Percentiles rank a stretch among this genome's conserved stretches.
phyloP scores from a whole-genome alignment of 2,329 filamentous ascomycete genomes.

The Aspergillus awamori region DNA sequence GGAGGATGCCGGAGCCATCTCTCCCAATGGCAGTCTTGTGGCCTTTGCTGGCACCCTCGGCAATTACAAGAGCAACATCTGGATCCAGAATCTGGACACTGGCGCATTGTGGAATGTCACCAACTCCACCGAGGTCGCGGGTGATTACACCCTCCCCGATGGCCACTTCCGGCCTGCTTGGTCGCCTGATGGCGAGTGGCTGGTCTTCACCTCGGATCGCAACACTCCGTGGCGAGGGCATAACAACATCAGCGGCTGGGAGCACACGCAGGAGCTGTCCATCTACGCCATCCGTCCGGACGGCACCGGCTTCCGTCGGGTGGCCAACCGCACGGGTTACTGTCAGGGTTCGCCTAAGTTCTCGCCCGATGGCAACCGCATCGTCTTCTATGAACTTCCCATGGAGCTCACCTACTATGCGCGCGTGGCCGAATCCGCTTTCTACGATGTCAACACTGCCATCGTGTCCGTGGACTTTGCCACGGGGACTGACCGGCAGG shows the following conservation, averaged over 20 bases:
- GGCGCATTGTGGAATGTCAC: conserved; percentile 41
- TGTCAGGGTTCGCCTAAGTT: conserved; percentile 45
- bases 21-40: conserved; percentile 41
- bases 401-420: conserved; percentile 43
- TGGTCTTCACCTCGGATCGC: conserved; percentile 47
- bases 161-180: conserved; percentile 45
- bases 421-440: conserved; percentile 33
- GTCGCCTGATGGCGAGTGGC: conserved; percentile 48
- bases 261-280: conserved; percentile 47
- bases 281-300: conserved; percentile 45
- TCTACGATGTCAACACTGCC: conserved; percentile 3
- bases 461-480: conserved; percentile 39
- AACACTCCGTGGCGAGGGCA: conserved; percentile 49
- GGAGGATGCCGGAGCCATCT: conserved; percentile 43
- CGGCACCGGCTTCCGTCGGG: conserved; percentile 40
- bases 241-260: conserved; percentile 43
- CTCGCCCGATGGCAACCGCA: conserved; percentile 40
- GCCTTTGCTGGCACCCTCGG: conserved; percentile 46
- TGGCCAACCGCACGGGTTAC: conserved; percentile 38
- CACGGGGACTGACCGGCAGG: conserved; percentile 35
- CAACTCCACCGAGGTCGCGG: conserved; percentile 29
- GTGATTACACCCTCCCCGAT: conserved; percentile 30
- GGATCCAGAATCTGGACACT: conserved; percentile 42
- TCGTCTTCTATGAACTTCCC: conserved; percentile 47
- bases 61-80: conserved; percentile 45